A percentile compares a stretch with the other conserved stretches of the same genome.
Conservation (phyloP, 305 asterid species). For the Plantago lanceolata region DNA sequence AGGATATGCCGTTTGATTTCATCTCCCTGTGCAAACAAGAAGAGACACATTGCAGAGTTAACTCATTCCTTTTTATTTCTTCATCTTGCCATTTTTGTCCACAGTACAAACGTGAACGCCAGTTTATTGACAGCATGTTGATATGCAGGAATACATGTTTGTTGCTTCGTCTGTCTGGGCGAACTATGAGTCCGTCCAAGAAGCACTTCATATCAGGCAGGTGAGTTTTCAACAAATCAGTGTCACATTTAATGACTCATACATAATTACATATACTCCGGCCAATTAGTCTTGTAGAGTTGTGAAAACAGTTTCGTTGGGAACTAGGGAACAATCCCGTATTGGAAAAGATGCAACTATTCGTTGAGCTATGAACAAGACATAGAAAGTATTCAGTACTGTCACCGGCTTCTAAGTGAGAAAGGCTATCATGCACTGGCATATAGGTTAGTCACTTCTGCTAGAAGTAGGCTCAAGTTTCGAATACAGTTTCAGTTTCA, state of each 20-base stretch:
- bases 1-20: slow-evolving; percentile 19
- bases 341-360: slow-evolving; percentile 21
- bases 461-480: neutral
- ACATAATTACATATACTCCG: too few relatives aligned
- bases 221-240: slow-evolving; percentile 6
- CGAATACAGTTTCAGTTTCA: too few relatives aligned
- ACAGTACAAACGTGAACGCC: too few relatives aligned
- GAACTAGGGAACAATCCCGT: slow-evolving; percentile 24
- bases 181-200: slow-evolving; percentile 41
- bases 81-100: neutral
- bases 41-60: slow-evolving; percentile 34
- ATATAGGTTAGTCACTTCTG: slow-evolving; percentile 10
- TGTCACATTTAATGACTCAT: too few relatives aligned
- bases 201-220: slow-evolving; percentile 49
- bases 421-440: slow-evolving; percentile 23
- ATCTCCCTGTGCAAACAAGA: slow-evolving; percentile 24
- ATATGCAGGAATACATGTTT: slow-evolving; percentile 27
- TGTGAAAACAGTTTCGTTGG: neutral
- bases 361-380: neutral
- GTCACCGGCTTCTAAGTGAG: slow-evolving; percentile 23
- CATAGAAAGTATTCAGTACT: slow-evolving; percentile 9
- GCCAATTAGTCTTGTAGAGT: too few relatives aligned
- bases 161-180: slow-evolving; percentile 36
- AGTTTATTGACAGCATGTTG: too few relatives aligned
- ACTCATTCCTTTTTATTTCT: too few relatives aligned